These are phyloP conservation scores for Wickerhamiella musiphila DNA, from an alignment of 805 yeast genomes.

Conservation along the genomic window DNA sequence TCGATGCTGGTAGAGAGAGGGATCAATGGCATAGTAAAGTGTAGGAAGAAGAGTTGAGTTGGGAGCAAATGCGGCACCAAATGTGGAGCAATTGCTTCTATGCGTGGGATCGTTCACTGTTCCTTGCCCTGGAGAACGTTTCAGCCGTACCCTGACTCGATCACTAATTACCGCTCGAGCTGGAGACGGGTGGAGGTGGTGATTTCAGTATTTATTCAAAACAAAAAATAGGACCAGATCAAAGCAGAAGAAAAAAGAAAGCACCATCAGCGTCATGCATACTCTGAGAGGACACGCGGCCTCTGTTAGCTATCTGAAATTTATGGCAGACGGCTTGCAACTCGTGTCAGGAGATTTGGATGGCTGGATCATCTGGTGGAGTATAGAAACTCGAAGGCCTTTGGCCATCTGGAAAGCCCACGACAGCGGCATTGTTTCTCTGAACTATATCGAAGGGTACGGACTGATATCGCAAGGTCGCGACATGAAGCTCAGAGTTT, in stretches of 20 bases:
- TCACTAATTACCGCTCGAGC: too few species aligned
- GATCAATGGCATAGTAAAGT: slow-evolving; percentile 16
- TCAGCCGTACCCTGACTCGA: too few species aligned
- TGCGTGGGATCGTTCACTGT: too few species aligned
- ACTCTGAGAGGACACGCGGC: slow-evolving; percentile 23
- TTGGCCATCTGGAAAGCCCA: slow-evolving; percentile 45
- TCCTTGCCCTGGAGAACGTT: too few species aligned
- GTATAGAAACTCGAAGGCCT: slow-evolving; percentile 38
- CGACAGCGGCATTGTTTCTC: slow-evolving; percentile 30
- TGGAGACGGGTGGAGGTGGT: too few species aligned
- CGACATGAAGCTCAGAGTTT: slow-evolving; percentile 32
- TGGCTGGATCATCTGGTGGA: slow-evolving; percentile 56
- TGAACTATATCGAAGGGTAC: slow-evolving; percentile 28
- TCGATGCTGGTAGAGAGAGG: slow-evolving; percentile 19
- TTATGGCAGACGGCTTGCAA: slow-evolving; percentile 22
- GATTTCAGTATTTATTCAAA: too few species aligned
- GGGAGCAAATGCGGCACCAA: too few species aligned
- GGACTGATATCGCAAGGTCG: slow-evolving; percentile 45
- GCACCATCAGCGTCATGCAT: too few species aligned
- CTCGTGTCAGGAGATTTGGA: slow-evolving; percentile 40
- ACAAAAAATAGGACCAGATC: too few species aligned
- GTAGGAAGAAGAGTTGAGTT: too few species aligned
- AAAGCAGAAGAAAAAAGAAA: too few species aligned
- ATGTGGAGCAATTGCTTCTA: too few species aligned
- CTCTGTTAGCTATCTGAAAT: slow-evolving; percentile 18